Percentiles rank a stretch among this genome's conserved stretches.
Conservation (phyloP, 306 rosid genomes). For the Acacia acuminata region DNA sequence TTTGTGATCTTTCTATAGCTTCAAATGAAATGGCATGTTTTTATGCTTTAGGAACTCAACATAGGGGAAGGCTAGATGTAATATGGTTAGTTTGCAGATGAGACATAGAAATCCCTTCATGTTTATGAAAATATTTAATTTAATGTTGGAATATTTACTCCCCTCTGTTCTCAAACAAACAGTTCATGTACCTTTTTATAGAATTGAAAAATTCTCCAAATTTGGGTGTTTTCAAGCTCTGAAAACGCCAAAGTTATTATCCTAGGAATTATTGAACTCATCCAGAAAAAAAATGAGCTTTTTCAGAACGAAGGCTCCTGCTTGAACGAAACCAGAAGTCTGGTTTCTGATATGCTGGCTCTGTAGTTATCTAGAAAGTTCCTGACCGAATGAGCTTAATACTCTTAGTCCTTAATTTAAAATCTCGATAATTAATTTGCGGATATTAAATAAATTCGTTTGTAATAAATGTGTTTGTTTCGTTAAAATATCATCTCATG, state of each 20-base stretch:
- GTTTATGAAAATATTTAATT: background rate
- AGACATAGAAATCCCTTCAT: background rate
- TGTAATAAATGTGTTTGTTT: too few relatives aligned
- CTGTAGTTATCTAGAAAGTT: background rate
- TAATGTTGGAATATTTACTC: background rate
- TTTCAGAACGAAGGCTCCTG: too few relatives aligned
- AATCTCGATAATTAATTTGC: too few relatives aligned
- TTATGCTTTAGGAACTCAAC: conserved; percentile 15
- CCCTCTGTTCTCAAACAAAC: conserved; percentile 4
- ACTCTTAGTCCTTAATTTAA: too few relatives aligned
- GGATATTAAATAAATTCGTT: too few relatives aligned
- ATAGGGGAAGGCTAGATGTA: background rate
- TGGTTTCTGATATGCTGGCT: background rate
- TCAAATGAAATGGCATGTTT: conserved; percentile 4
- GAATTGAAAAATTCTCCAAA: background rate
- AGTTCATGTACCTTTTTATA: background rate
- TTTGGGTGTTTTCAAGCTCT: background rate
- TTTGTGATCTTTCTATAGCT: background rate
- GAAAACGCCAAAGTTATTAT: background rate
- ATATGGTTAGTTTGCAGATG: background rate
- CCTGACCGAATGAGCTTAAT: background rate
- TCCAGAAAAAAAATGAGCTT: background rate
- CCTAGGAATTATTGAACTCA: background rate
- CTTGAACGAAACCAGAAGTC: background rate
- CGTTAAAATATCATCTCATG: too few relatives aligned